Conservation (phyloP, 306 rosid species). For the Abrus precatorius region DNA sequence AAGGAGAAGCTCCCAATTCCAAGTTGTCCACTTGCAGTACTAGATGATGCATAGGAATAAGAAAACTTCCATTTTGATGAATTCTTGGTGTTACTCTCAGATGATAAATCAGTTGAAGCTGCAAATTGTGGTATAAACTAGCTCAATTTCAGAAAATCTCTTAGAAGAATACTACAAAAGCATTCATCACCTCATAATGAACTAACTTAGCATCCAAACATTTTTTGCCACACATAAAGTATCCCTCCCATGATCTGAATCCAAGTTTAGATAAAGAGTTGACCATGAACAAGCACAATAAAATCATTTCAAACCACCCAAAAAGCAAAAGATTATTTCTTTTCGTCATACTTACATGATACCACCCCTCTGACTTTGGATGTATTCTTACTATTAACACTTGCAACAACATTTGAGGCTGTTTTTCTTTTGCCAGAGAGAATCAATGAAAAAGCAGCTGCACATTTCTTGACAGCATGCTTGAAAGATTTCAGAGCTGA, state of each 20-base stretch:
- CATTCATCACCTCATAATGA: slow-evolving; percentile 4
- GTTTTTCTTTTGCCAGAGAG: slow-evolving; percentile 52
- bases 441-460: slow-evolving; percentile 51
- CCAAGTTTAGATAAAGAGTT: slow-evolving; percentile 23
- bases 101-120: slow-evolving; percentile 69
- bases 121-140: slow-evolving; percentile 44
- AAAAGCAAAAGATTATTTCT: not conserved
- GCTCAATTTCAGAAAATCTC: slow-evolving; percentile 31
- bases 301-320: not conserved
- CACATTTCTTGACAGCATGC: slow-evolving; percentile 63
- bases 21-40: slow-evolving; percentile 66
- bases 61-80: slow-evolving; percentile 67
- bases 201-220: not conserved
- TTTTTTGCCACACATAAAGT: not conserved
- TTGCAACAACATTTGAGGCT: slow-evolving; percentile 35
- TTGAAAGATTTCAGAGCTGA: slow-evolving; percentile 50
- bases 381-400: slow-evolving; percentile 44
- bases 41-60: slow-evolving; percentile 62
- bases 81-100: slow-evolving; percentile 59
- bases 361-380: slow-evolving; percentile 47
- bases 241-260: slow-evolving; percentile 17
- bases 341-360: slow-evolving; percentile 65
- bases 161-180: slow-evolving; percentile 22
- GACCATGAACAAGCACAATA: slow-evolving; percentile 31
- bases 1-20: slow-evolving; percentile 63